Base-by-base conservation (phyloP, 2,329 filamentous ascomycete species). In the Xylaria sp. region DNA sequence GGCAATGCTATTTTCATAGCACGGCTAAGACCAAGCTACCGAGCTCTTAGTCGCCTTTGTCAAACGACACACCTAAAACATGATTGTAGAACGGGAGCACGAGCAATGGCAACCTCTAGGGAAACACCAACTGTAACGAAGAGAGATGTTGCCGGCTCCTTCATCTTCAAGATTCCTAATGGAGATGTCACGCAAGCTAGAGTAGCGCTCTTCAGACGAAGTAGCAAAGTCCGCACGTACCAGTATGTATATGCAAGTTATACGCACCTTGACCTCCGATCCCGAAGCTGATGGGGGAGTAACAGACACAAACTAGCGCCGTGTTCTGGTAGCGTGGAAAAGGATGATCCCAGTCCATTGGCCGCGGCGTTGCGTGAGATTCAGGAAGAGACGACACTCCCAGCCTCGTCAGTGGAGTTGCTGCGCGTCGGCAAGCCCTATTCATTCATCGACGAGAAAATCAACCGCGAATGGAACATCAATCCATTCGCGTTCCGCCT, bases 121-220 rank as follows among this genome's bases (percentile, higher is more conserved):
- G n/a, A 48, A 46, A n/a, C 33, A 46, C 6, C 10, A 13, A 4
- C 54, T 36, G 26, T 79, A 40, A 77, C 77, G 71, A 78, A 77
- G 67, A 81, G 82, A 63, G 79, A 79, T 1, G 84, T 88, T 3
- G 84, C 84, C 0, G 83, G 81, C 2, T 83, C 82, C 56, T 88
- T 88, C 74, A 82, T 88, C 69, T 83, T 88, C 78, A 83, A 82
- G 63, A 79, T 81, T 23, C 79, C 81, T 2, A 72, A 79, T 17
- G 74, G 78, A 33, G 75, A 79, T n/a, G 69, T 74, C 38, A 74
- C 70, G 4, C 77, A 77, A 36, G 80, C 84, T 1, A 80, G 81
- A 44, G 86, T 92, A 6, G 89, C 89, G 0, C 81, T 92, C 0
- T 92, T 92, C 76, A 82, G 84, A 53, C 84, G 90, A 15, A 90